These are phyloP conservation scores for Amphibolis antarctica DNA, from an alignment of 106 monocot genomes.

Conservation along the genomic window DNA sequence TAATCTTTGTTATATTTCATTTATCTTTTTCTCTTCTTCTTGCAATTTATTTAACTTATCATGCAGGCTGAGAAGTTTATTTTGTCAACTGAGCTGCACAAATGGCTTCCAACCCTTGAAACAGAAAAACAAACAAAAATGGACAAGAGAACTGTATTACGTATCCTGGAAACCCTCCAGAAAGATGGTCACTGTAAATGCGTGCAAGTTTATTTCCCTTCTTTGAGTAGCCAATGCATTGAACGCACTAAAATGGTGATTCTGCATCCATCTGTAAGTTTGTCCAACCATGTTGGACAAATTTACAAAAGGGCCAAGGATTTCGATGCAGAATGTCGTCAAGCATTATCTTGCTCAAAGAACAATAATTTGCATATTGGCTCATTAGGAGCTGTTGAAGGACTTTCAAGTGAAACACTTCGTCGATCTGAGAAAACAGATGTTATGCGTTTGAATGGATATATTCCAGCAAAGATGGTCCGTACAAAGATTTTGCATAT, in stretches of 20 bases:
- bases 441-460: constrained; percentile 68
- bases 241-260: constrained; percentile 10
- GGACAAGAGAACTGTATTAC: constrained; percentile 21
- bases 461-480: constrained; percentile 62
- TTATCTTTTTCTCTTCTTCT: background rate
- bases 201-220: constrained; percentile 15
- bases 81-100: constrained; percentile 15
- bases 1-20: background rate
- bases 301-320: constrained; percentile 16
- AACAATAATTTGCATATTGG: background rate
- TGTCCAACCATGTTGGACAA: constrained; percentile 9
- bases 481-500: constrained; percentile 75
- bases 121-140: constrained; percentile 17
- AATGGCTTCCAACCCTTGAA: constrained; percentile 23
- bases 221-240: constrained; percentile 8
- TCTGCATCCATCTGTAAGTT: constrained; percentile 19
- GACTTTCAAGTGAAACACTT: constrained; percentile 8
- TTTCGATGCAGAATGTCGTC: constrained; percentile 15
- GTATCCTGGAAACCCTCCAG: constrained; percentile 11
- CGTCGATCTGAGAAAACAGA: constrained; percentile 18
- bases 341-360: constrained; percentile 2
- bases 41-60: background rate
- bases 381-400: constrained; percentile 6
- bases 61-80: constrained; percentile 24
- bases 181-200: constrained; percentile 15